Evolutionary conservation across 345 rosid species (phyloP), one percentile per base, ranked within the genome.

Genomic region (Linum usitatissimum): DNA sequence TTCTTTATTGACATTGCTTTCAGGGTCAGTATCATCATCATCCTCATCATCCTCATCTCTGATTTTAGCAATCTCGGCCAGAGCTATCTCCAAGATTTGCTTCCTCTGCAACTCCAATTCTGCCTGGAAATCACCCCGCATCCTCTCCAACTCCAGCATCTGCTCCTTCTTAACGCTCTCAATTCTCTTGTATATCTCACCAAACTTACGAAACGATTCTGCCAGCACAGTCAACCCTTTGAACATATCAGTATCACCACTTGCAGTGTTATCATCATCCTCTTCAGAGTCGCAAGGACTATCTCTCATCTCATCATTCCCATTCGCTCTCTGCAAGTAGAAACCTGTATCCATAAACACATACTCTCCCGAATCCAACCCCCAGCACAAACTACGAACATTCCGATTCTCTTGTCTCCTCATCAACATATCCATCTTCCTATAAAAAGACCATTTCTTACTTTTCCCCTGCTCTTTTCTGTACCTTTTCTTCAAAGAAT

Each of bases 281-380:
- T 64, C 73, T 18, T 69, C 71, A 0, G 84, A 76, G 34, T 78
- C 87, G 7, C 76, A 69, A 0, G 87, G 87, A 68, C 84, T 83
- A 66, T 83, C 87, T 70, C 82, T 72, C 87, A 83, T 83, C 71
- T 83, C 87, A 66, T 83, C 87, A 61, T 71, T 67, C 39, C 77
- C 76, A 45, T 80, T 83, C 6, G 84, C 81, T 40, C 72, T 62
- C 31, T 82, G 79, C 79, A 83, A 64, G 74, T 83, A 83, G 61
- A 83, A 79, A 17, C 53, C 34, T 15, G 80, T 76, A 36, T 83
- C 79, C 64, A 77, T 77, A 57, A 83, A 80, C 31, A 81, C 80
- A 68, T 39, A 83, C 70, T 83, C 84, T 39, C 84, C 87, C 0
- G 87, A 79, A 78, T 83, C 87, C 19, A 83, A 64, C 30, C 87